Evolutionary conservation across 495 filamentous ascomycete species (phyloP).

Genomic region (Hypomontagnella monticulosa): DNA sequence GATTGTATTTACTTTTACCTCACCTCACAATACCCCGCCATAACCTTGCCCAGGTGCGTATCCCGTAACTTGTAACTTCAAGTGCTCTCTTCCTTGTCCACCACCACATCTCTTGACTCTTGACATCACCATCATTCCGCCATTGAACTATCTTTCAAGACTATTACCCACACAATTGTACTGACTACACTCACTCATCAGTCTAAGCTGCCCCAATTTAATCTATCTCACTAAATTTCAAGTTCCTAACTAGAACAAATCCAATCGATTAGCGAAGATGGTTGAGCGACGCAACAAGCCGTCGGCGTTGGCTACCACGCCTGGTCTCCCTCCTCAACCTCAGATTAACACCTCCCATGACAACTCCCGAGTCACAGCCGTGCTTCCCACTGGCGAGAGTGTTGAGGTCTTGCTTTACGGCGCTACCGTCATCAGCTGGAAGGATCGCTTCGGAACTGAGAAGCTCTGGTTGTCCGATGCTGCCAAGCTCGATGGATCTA

Average conservation of each 20-base stretch:
- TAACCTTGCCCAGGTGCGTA: constrained; percentile 1
- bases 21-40: constrained; percentile 25
- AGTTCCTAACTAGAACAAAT: background rate
- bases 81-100: background rate
- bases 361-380: constrained; percentile 72
- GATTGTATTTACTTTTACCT: constrained; percentile 32
- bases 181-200: background rate
- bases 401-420: constrained; percentile 88
- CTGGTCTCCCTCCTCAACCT: constrained; percentile 69
- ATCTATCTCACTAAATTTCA: background rate
- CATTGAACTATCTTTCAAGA: background rate
- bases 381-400: constrained; percentile 84
- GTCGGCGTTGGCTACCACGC: constrained; percentile 74
- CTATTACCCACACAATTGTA: background rate
- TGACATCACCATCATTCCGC: constrained; percentile 5
- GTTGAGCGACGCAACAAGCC: constrained; percentile 90
- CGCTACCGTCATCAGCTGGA: constrained; percentile 94
- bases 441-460: constrained; percentile 78
- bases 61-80: constrained; percentile 2
- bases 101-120: background rate
- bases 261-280: constrained; percentile 54
- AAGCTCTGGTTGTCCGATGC: constrained; percentile 88
- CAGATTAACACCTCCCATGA: constrained; percentile 73
- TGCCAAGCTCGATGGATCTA: constrained; percentile 69
- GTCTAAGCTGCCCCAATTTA: background rate